Conservation (phyloP, 139 green algal species). For the Volvox reticuliferus region DNA sequence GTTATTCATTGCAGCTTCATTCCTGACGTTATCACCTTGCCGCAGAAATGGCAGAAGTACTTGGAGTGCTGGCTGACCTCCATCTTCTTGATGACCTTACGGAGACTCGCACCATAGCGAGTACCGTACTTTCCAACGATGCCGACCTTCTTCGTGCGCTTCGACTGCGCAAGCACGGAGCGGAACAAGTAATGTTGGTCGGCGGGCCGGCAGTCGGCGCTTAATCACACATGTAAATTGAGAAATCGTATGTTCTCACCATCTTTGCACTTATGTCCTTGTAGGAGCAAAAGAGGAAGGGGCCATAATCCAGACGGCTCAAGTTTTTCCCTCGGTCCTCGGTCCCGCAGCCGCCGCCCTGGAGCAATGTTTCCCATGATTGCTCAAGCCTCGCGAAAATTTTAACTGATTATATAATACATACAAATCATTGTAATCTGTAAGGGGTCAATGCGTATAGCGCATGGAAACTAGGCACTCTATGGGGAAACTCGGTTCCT, state of each 20-base stretch:
- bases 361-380: background rate
- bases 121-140: constrained; percentile 99
- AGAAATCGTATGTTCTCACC: background rate
- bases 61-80: constrained; percentile 99
- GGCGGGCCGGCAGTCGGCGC: constrained; percentile 13
- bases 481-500: no score
- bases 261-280: constrained; percentile 6
- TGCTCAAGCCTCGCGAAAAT: background rate
- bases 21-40: constrained; percentile 81
- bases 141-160: constrained; percentile 99
- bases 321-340: background rate
- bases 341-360: background rate
- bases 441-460: no score
- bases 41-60: constrained; percentile 99
- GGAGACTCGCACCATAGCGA: constrained; percentile 95
- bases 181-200: background rate
- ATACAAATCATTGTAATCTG: no score
- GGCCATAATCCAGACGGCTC: background rate
- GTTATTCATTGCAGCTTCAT: background rate
- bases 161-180: constrained; percentile 74
- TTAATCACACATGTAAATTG: background rate
- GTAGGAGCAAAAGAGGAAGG: background rate
- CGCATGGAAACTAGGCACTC: no score
- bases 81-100: constrained; percentile 99
- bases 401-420: no score